Evolutionary conservation across 352 stramenopile species (phyloP).

Genomic region (Phytopythium boreale): DNA sequence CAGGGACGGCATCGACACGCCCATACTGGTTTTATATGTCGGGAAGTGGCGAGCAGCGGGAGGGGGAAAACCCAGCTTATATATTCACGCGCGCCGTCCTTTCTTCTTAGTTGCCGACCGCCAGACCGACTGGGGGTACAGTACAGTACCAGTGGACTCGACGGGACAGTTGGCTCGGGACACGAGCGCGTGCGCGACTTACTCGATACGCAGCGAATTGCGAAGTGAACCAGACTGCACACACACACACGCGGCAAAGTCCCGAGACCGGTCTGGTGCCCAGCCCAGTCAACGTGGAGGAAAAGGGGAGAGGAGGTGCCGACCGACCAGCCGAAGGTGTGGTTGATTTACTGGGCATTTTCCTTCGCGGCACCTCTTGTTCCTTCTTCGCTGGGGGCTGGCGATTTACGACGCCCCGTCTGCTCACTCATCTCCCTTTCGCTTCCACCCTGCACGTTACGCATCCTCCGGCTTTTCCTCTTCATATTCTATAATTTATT

Average conservation of each 20-base stretch:
- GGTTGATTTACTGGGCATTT: background rate
- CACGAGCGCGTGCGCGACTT: background rate
- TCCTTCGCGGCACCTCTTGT: background rate
- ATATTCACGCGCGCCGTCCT: background rate
- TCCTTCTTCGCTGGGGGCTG: background rate
- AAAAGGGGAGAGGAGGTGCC: background rate
- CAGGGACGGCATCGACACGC: background rate
- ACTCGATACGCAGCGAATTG: background rate
- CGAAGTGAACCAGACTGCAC: background rate
- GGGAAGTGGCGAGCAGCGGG: background rate
- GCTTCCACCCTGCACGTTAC: background rate
- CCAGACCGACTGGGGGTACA: too few species aligned
- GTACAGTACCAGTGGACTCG: too few species aligned
- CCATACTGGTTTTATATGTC: background rate
- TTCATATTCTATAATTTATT: background rate
- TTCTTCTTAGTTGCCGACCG: background rate
- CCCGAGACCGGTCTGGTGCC: too few species aligned
- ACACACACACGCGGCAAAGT: too few species aligned
- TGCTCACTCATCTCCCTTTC: background rate
- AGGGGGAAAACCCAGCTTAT: too few species aligned
- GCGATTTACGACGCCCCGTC: constrained; percentile 9
- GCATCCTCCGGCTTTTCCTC: background rate
- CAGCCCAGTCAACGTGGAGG: background rate
- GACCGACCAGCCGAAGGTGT: too few species aligned
- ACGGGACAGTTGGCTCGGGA: too few species aligned